Percentiles rank a stretch among this genome's conserved stretches.
Conservation (phyloP, 2,329 filamentous ascomycete species). For the Zymoseptoria brevis region DNA sequence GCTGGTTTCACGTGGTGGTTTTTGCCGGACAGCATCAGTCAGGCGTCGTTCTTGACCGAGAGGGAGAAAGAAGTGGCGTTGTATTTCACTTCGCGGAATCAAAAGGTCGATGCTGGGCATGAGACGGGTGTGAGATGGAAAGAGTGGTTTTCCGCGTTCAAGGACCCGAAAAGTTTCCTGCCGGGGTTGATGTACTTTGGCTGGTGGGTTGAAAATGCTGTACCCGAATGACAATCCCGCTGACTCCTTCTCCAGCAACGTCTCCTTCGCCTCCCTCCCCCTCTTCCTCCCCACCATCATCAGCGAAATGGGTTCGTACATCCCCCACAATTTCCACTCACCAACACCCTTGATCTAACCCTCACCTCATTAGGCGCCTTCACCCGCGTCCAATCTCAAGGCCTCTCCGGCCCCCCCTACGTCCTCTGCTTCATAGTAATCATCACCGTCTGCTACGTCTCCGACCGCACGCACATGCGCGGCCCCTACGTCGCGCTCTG, state of each 20-base stretch:
- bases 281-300: constrained; percentile 55
- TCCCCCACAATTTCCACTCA: constrained; percentile 32
- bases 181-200: constrained; percentile 18
- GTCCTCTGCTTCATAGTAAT: constrained; percentile 35
- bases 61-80: constrained; percentile 36
- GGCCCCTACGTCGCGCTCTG: constrained; percentile 34
- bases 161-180: constrained; percentile 15
- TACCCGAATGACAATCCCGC: too few relatives aligned
- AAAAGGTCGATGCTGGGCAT: constrained; percentile 12
- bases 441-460: constrained; percentile 30
- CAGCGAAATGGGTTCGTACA: constrained; percentile 55
- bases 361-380: constrained; percentile 13
- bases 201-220: constrained; percentile 7
- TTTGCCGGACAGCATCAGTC: constrained; percentile 40
- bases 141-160: constrained; percentile 15
- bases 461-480: constrained; percentile 32
- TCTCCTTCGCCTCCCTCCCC: constrained; percentile 52
- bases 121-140: constrained; percentile 15
- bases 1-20: constrained; percentile 46
- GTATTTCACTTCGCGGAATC: constrained; percentile 14
- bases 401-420: constrained; percentile 36
- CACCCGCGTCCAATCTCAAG: constrained; percentile 30
- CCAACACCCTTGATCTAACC: constrained; percentile 46
- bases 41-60: constrained; percentile 37
- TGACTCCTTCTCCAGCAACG: constrained; percentile 36